Conservation (phyloP, 331 rosid species). For the Malus hybrid region DNA sequence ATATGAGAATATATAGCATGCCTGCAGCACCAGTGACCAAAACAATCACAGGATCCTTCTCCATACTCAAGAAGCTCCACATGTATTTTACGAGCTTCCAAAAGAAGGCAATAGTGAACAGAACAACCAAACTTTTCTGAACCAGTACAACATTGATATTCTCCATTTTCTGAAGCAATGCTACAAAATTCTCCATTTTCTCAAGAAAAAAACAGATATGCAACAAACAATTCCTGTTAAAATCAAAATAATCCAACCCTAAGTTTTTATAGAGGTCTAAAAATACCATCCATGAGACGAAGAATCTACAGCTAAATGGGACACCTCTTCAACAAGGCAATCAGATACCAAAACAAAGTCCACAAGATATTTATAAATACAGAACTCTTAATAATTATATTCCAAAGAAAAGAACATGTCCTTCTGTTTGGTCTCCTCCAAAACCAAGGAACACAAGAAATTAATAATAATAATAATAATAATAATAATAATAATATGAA, state of each 20-base stretch:
- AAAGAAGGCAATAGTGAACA: slow-evolving; percentile 34
- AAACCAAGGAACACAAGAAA: neutral
- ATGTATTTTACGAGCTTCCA: slow-evolving; percentile 56
- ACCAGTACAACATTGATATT: slow-evolving; percentile 9
- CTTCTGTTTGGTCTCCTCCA: neutral
- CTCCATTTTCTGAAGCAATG: slow-evolving; percentile 24
- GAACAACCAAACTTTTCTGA: slow-evolving; percentile 41
- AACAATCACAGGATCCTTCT: slow-evolving; percentile 55
- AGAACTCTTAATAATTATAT: neutral
- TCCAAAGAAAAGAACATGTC: slow-evolving; percentile 32
- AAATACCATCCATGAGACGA: neutral
- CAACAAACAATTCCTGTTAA: slow-evolving; percentile 10
- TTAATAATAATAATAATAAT: neutral
- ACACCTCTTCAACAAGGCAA: slow-evolving; percentile 25
- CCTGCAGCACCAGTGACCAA: slow-evolving; percentile 84
- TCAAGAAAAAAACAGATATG: slow-evolving; percentile 13
- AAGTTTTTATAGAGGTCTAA: neutral
- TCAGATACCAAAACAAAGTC: slow-evolving; percentile 44
- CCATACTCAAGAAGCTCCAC: slow-evolving; percentile 48
- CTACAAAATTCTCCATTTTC: slow-evolving; percentile 19
- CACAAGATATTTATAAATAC: slow-evolving; percentile 27
- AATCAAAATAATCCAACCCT: slow-evolving; percentile 11
- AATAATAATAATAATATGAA: neutral
- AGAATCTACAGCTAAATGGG: slow-evolving; percentile 22
- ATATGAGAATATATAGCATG: slow-evolving; percentile 19